Base-by-base conservation (phyloP, 805 yeast genomes). In the Wickerhamiella sergipiensis region DNA sequence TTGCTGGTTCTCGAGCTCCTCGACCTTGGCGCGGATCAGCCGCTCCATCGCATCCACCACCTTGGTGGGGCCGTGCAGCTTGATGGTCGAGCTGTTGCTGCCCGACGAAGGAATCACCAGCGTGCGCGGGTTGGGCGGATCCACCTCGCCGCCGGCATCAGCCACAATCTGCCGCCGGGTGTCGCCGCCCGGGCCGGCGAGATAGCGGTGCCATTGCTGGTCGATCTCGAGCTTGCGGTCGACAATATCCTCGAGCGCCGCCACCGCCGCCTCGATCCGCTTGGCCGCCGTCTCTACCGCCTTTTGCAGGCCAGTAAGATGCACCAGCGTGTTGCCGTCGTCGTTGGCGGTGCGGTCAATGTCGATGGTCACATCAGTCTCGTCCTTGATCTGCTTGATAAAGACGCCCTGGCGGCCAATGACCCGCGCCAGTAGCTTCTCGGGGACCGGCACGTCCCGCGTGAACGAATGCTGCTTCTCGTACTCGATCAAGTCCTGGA, bases 361-460 rank as follows among this genome's bases (percentile, higher is more conserved):
- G 43, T 69, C 70, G 46, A 70, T 66, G 23, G 61, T 53, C n/a
- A 71, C 63, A 45, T 82, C 85, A 39, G 80, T 69, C 42, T 75
- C 78, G 48, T 82, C 88, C 54, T 85, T 78, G 52, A 94, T 81
- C 61, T 83, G 85, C 55, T 81, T 84, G 61, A 92, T 83, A 48
- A 75, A 77, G 54, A 85, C 90, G 64, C 97, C 97, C 53, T 75
- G 73, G 62, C 84, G 87, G 61, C 98, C 98, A 64, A 92, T 88
- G 52, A 92, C 80, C 63, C 87, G 76, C 19, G 96, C 76, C 53
- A 90, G 76, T n/a, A 87, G 81, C 54, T 75, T 77, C 43, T 74
- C 64, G 39, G 96, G 94, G 48, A 92, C 81, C 46, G 69, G 64
- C 42, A 90, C 64, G n/a, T 71, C 68, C 56, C 78, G 73, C 52